Base-by-base conservation (phyloP, 176 grass and related monocot species). In the Typha latifolia region DNA sequence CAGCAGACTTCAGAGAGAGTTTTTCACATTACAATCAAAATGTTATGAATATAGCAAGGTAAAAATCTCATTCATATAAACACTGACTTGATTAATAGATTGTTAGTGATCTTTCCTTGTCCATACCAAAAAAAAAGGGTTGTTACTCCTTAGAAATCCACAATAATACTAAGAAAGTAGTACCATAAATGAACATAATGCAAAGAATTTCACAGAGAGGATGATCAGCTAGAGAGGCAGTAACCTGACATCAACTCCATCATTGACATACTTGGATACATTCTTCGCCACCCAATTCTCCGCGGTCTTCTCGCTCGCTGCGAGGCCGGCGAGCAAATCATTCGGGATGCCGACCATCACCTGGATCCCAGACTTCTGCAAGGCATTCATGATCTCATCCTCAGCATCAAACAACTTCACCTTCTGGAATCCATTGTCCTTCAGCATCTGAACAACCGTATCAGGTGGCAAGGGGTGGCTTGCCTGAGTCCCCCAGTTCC, bases 281-380 rank as follows among this genome's bases (percentile, higher is more conserved):
- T 86, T 95, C 74, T 21, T 81, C 2, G 69, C 11, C 64, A 95
- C 90, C 90, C 90, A 95, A 56, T 72, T 3, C 34, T 90, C 86
- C 62, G 90, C 90, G 13, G 63, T 59, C 50, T 74, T 90, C 26
- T 47, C 68, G 68, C 75, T 49, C 43, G 13, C 67, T 16, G 83
- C 78, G 66, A 95, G 79, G 64, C 48, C 75, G 24, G 72, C 48
- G 48, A 95, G 86, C 78, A 86, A 71, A 62, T 86, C 90, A 53
- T 95, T 95, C 12, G 90, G 90, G 71, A 95, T 95, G 27, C 90
- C 90, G 18, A 95, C 83, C 86, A 95, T 95, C 72, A 95, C 90
- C 77, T 95, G 86, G 49, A 95, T 62, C 11, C 86, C 74, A 0
- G 73, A 81, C 12, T 80, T 77, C 63, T 11, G 73, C 59, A 95